Conservation (phyloP, 2,329 filamentous ascomycete species). For the Ceratocystis variospora region DNA sequence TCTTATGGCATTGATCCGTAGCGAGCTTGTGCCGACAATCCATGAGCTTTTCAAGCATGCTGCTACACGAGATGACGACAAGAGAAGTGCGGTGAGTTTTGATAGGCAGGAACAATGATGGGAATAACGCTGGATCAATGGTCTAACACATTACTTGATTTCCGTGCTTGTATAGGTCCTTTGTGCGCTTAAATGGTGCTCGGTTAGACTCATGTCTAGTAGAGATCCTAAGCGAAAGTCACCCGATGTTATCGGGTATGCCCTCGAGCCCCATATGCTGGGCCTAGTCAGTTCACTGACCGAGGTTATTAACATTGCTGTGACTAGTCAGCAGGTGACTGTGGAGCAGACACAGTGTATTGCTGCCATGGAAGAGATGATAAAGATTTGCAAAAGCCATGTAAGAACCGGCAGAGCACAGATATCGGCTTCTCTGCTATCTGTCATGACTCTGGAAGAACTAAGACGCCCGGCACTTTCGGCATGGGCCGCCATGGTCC, state of each 20-base stretch:
- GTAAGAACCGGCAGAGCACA: constrained; percentile 74
- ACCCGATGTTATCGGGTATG: constrained; percentile 50
- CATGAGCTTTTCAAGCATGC: constrained; percentile 71
- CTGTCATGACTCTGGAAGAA: constrained; percentile 59
- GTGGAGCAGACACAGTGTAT: constrained; percentile 65
- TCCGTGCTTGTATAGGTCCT: not conserved
- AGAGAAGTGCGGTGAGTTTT: constrained; percentile 41
- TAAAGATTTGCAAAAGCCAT: constrained; percentile 57
- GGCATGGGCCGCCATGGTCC: constrained; percentile 72
- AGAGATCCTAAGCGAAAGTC: constrained; percentile 36
- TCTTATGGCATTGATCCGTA: constrained; percentile 54
- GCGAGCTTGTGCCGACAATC: constrained; percentile 61
- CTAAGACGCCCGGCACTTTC: constrained; percentile 68
- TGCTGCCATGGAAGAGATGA: constrained; percentile 75
- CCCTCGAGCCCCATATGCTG: constrained; percentile 71
- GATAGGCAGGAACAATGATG: not conserved
- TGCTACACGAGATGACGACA: constrained; percentile 50
- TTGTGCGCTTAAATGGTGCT: constrained; percentile 36
- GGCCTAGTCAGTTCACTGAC: constrained; percentile 77
- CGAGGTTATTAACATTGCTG: constrained; percentile 58
- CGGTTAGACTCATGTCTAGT: constrained; percentile 27
- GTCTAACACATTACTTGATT: not conserved
- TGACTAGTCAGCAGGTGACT: constrained; percentile 38
- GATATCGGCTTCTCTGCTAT: constrained; percentile 86
- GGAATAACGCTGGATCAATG: not conserved